Base-by-base conservation (phyloP, 441 rosid genomes). In the Croton laevigatus region DNA sequence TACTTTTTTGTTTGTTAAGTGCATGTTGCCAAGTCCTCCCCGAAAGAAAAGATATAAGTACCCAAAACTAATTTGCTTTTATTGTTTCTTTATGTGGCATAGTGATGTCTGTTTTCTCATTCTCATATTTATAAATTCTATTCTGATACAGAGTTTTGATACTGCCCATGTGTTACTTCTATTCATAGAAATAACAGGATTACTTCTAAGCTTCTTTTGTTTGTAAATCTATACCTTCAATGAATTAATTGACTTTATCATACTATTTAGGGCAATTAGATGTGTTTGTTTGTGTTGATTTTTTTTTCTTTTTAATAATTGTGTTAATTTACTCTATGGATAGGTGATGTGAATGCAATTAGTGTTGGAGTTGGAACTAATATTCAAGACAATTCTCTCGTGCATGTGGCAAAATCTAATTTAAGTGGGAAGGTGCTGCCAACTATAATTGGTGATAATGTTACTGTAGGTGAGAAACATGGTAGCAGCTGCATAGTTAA, bases 321-420 rank as follows among this genome's bases (percentile, higher is more conserved):
- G 17, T 72, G 34, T 37, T 20, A 17, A 22, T 51, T 40, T 54
- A 67, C 65, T 77, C 73, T 67, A 36, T 77, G 62, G 7, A 57
- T 72, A 94, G 94, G 97, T 71, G 98, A 92, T 76, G 96, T 85
- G 77, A 92, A 92, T 83, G 88, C 83, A 74, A 80, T 90, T 48
- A 83, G 74, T 45, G 81, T 94, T 75, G 99, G 99, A 71, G 84
- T 91, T 70, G 89, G 98, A 79, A 92, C 97, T 70, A 92, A 94
- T 76, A 92, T 94, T 80, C 98, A 92, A 73, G 98, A 94, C 75
- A 92, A 94, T 79, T 89, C 96, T 20, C 97, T 94, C 74, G 94
- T 94, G 75, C 97, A 90, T 72, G 97, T 91, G 60, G 98, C 94
- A 53, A 94, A 94, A 81, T 88, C 97, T 75, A 94, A 92, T 81